Evolutionary conservation across 2,329 filamentous ascomycete species (phyloP).

Genomic region (Cladobotryum mycophilum): DNA sequence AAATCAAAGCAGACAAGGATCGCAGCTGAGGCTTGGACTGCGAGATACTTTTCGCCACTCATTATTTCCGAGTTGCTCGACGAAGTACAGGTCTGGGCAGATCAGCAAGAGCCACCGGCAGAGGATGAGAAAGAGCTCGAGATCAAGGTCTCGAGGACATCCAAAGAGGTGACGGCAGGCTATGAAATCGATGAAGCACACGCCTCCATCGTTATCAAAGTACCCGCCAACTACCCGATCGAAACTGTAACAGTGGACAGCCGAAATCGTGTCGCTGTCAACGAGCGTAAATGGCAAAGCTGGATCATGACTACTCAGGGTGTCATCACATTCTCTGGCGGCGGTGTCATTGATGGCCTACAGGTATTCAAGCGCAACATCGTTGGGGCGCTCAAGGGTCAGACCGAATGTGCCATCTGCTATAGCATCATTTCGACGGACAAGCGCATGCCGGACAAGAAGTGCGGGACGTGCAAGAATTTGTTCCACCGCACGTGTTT

Average conservation of each 20-base stretch:
- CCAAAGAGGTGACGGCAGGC: constrained; percentile 71
- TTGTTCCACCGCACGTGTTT: constrained; percentile 84
- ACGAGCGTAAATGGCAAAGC: constrained; percentile 84
- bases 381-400: constrained; percentile 79
- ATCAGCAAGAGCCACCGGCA: constrained; percentile 40
- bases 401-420: constrained; percentile 93
- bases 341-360: constrained; percentile 80
- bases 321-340: constrained; percentile 89
- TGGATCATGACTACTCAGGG: constrained; percentile 87
- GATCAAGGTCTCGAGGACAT: constrained; percentile 65
- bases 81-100: constrained; percentile 62
- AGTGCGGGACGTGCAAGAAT: constrained; percentile 88
- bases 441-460: constrained; percentile 85
- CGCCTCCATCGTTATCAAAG: constrained; percentile 72
- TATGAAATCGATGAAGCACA: constrained; percentile 85
- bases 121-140: constrained; percentile 50
- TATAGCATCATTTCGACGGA: constrained; percentile 89
- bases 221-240: constrained; percentile 79
- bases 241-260: constrained; percentile 70
- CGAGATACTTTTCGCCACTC: constrained; percentile 70
- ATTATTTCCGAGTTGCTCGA: constrained; percentile 61
- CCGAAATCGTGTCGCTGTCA: constrained; percentile 77
- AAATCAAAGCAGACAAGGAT: constrained; percentile 73
- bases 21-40: constrained; percentile 77
- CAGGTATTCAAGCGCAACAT: constrained; percentile 83